phyloP scores from a whole-genome alignment of 2,329 filamentous ascomycete species.

The Phoma herbarum region DNA sequence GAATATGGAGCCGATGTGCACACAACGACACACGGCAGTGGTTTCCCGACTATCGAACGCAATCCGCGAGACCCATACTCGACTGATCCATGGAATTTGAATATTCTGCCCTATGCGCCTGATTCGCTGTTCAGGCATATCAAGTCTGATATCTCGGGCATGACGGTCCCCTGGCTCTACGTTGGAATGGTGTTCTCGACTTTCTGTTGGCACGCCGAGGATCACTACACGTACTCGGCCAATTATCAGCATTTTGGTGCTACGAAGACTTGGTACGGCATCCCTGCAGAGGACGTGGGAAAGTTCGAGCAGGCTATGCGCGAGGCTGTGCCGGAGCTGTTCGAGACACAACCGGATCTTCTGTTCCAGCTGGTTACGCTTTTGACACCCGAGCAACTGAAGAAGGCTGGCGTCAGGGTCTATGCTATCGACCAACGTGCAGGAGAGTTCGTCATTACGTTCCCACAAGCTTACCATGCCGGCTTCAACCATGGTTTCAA shows the following conservation, averaged over 20 bases:
- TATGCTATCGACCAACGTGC: slow-evolving; percentile 96
- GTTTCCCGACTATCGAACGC: slow-evolving; percentile 92
- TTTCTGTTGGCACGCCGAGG: slow-evolving; percentile 99
- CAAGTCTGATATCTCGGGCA: slow-evolving; percentile 97
- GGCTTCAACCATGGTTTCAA: slow-evolving; percentile 99
- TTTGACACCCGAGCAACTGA: slow-evolving; percentile 89
- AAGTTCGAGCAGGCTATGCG: slow-evolving; percentile 97
- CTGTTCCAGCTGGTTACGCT: slow-evolving; percentile 98
- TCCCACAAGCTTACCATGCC: slow-evolving; percentile 95
- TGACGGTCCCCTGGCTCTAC: slow-evolving; percentile 99
- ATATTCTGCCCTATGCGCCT: slow-evolving; percentile 85
- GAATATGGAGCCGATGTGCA: slow-evolving; percentile 99
- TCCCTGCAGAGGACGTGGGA: slow-evolving; percentile 89
- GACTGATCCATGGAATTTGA: slow-evolving; percentile 94
- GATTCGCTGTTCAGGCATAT: slow-evolving; percentile 97
- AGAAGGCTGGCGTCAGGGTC: slow-evolving; percentile 90
- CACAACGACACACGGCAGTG: slow-evolving; percentile 95
- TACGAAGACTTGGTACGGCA: slow-evolving; percentile 99
- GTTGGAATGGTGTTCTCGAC: slow-evolving; percentile 99
- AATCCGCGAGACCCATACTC: slow-evolving; percentile 88
- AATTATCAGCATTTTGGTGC: slow-evolving; percentile 99
- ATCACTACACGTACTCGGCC: slow-evolving; percentile 96
- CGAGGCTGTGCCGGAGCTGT: slow-evolving; percentile 92
- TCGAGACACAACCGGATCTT: slow-evolving; percentile 95
- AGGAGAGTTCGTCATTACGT: slow-evolving; percentile 95